Base-by-base conservation (phyloP, 2,329 filamentous ascomycete species). In the Plenodomus tracheiphilus region DNA sequence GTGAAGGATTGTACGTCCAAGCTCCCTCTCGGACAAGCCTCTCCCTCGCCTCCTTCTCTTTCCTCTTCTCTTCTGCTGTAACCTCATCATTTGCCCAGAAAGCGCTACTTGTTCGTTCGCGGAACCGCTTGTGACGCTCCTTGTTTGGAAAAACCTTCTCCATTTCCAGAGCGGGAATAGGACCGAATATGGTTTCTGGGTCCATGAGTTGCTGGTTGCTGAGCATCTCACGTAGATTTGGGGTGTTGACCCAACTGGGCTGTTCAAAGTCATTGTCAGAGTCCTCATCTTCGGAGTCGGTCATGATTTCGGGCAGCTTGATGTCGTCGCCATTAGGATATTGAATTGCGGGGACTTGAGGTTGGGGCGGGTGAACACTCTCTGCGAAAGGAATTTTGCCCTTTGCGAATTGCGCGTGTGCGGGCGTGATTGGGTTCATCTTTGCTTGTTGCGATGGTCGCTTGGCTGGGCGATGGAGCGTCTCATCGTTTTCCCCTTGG, bases 281-380 rank as follows among this genome's bases (percentile, higher is more conserved):
- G 52, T 93, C 88, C 41, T 93, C 88, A 50, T 96, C 90, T 64
- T 96, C 92, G 22, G 91, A 91, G 68, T 99, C 95, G 1, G 94
- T 97, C 56, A 91, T 85, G 61, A 99, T 97, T 61, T 99, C 94
- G 0, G 94, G 93, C 2, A 99, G 83, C 59, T 94, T 88, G 64
- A 99, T 97, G 43, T 83, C 84, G 50, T 99, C 94, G 52, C 92
- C 91, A 61, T 91, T 93, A 53, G 87, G 88, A 74, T 95, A 96
- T 43, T 89, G 85, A 1, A 88, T 87, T 62, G 88, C 89, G 1
- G 59, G 77, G 1, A 76, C 2, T 18, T 58, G 54, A 11, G 85
- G 86, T 86, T 49, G 75, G 74, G 61, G 58, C 41, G 57, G 47
- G 28, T 61, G 63, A n/a, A 64, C 77, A 51, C 84, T 85, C 17